These are phyloP conservation scores for Phragmites australis DNA, from an alignment of 176 grass and related monocot genomes.

Conservation along the genomic window DNA sequence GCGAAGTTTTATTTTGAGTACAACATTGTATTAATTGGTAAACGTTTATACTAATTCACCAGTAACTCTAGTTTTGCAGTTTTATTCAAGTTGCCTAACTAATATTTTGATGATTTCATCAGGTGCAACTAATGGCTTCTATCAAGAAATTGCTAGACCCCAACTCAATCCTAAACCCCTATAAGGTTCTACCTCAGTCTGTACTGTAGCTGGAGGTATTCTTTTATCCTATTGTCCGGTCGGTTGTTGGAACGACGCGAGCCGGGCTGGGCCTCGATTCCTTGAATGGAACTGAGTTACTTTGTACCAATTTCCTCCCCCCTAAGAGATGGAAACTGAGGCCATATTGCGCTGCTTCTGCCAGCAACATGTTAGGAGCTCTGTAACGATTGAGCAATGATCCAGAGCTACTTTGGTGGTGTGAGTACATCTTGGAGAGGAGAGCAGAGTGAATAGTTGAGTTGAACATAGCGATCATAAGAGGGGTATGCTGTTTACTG, in stretches of 20 bases:
- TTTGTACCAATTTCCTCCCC: background rate
- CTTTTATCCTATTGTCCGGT: background rate
- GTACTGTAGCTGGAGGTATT: constrained; percentile 49
- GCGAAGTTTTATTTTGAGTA: background rate
- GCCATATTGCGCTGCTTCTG: background rate
- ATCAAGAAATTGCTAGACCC: constrained; percentile 91
- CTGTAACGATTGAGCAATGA: background rate
- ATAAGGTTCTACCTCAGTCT: constrained; percentile 89
- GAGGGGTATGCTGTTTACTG: background rate
- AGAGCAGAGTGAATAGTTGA: background rate
- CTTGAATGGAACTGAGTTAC: background rate
- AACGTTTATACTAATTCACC: constrained; percentile 1
- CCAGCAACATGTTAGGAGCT: constrained; percentile 2
- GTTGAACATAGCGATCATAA: background rate
- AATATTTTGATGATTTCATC: constrained; percentile 12
- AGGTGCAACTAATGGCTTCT: constrained; percentile 87
- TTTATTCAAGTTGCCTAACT: background rate
- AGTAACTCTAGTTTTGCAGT: background rate
- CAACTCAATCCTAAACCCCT: constrained; percentile 85
- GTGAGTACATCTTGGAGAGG: background rate
- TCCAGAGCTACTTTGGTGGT: background rate
- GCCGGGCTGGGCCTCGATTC: too few relatives aligned
- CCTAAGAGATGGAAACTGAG: background rate
- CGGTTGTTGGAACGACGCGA: too few relatives aligned
- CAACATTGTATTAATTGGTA: background rate